These are phyloP conservation scores for Dothiorella sarmentorum DNA, from an alignment of 2,329 filamentous ascomycete species.

Conservation along the genomic window DNA sequence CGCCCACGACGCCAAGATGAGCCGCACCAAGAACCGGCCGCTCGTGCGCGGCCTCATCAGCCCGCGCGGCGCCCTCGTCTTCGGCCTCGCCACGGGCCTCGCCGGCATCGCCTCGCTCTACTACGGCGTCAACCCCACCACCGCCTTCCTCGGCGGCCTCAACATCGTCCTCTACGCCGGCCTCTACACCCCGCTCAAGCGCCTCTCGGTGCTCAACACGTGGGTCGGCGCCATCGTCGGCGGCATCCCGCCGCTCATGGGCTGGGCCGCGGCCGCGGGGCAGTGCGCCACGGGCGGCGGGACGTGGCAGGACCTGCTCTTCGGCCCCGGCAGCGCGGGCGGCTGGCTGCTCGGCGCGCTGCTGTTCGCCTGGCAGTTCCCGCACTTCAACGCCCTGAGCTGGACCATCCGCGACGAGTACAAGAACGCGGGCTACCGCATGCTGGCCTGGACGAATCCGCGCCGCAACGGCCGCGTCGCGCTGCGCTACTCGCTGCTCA, in stretches of 20 bases:
- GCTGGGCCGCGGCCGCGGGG: slow-evolving; percentile 91
- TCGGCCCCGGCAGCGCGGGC: slow-evolving; percentile 66
- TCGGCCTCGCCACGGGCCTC: slow-evolving; percentile 70
- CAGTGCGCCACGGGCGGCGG: slow-evolving; percentile 61
- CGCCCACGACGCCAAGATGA: slow-evolving; percentile 87
- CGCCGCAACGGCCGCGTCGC: slow-evolving; percentile 82
- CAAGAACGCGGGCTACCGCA: slow-evolving; percentile 62
- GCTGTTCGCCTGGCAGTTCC: slow-evolving; percentile 95
- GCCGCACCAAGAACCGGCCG: slow-evolving; percentile 84
- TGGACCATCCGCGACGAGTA: slow-evolving; percentile 91
- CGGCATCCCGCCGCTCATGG: slow-evolving; percentile 93
- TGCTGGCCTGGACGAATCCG: slow-evolving; percentile 85
- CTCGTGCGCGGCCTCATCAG: slow-evolving; percentile 79
- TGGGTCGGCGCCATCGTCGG: slow-evolving; percentile 94
- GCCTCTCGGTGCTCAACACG: slow-evolving; percentile 81
- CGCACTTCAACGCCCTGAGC: slow-evolving; percentile 93
- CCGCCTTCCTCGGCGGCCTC: slow-evolving; percentile 74
- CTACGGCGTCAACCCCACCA: slow-evolving; percentile 90
- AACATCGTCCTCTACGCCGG: slow-evolving; percentile 92
- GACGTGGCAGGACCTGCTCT: slow-evolving; percentile 73
- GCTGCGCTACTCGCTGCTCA: slow-evolving; percentile 77
- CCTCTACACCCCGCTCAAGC: slow-evolving; percentile 89
- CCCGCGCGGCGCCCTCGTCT: slow-evolving; percentile 66
- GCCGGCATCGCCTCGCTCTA: slow-evolving; percentile 72
- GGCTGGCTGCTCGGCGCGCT: slow-evolving; percentile 86